These are phyloP conservation scores for Leccinum pellstonianum DNA, from an alignment of 768 basidiomycete genomes.

Conservation along the genomic window DNA sequence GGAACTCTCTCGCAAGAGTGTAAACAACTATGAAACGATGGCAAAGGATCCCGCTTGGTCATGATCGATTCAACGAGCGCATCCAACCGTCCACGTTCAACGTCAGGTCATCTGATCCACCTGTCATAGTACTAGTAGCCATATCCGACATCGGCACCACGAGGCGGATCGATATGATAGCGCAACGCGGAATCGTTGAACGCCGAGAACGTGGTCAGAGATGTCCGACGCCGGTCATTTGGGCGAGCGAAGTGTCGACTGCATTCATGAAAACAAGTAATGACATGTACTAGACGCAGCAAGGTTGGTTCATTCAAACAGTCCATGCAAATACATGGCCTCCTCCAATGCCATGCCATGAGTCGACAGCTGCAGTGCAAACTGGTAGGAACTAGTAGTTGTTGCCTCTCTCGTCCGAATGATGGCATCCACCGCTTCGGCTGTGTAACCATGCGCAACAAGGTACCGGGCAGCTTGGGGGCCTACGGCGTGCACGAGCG, in stretches of 20 bases:
- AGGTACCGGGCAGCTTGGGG: neutral
- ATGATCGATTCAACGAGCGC: no score
- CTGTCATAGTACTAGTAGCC: slow-evolving; percentile 51
- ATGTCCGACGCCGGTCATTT: no score
- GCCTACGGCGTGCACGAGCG: neutral
- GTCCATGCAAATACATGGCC: neutral
- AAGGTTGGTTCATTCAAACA: neutral
- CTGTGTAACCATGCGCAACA: neutral
- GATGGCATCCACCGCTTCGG: neutral
- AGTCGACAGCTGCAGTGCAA: neutral
- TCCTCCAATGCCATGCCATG: neutral
- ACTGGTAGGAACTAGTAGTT: neutral
- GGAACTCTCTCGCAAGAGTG: no score
- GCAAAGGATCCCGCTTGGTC: no score
- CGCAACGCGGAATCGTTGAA: slow-evolving; percentile 70
- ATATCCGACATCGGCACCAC: slow-evolving; percentile 59
- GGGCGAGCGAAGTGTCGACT: no score
- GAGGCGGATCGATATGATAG: slow-evolving; percentile 69
- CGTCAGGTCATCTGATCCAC: no score
- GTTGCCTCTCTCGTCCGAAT: neutral
- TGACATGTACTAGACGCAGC: no score
- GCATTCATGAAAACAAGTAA: no score
- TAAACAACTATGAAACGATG: no score
- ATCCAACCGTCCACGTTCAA: no score
- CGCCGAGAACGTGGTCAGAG: slow-evolving; percentile 44